These are phyloP conservation scores for Planoprotostelium fungivorum DNA, from an alignment of 78 protist species.

Conservation along the genomic window DNA sequence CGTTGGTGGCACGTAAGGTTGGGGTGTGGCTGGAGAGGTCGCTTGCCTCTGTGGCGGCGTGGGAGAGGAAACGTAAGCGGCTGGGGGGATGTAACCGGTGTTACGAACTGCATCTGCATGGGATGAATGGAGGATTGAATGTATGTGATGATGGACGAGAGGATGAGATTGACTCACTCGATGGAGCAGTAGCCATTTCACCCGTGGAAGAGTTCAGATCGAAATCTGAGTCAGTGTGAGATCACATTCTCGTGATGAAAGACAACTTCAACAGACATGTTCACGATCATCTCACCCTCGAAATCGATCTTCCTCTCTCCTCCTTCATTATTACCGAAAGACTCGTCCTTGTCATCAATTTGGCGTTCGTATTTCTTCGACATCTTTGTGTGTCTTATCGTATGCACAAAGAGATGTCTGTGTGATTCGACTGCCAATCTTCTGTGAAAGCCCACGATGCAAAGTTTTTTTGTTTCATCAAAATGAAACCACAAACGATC, in stretches of 20 bases:
- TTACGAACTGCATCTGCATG: not conserved
- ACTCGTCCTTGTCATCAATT: not conserved
- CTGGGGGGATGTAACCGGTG: not conserved
- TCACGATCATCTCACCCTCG: not conserved
- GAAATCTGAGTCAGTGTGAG: not conserved
- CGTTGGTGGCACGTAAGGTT: not conserved
- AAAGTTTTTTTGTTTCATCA: not conserved
- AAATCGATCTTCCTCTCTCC: not conserved
- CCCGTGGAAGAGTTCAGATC: not conserved
- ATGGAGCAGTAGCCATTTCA: not conserved
- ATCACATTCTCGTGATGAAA: too few relatives aligned
- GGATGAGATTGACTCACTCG: too few relatives aligned
- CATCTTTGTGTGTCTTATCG: not conserved
- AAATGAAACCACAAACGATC: not conserved
- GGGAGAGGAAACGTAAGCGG: not conserved
- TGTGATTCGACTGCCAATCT: too few relatives aligned
- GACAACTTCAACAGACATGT: too few relatives aligned
- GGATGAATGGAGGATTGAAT: not conserved
- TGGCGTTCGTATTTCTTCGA: not conserved
- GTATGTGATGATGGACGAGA: not conserved
- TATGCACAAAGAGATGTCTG: too few relatives aligned
- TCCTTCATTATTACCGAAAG: not conserved
- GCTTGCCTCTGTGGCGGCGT: not conserved
- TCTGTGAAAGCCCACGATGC: not conserved
- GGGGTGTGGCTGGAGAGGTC: not conserved